Evolutionary conservation across 1,284 basidiomycete species (phyloP).

Genomic region (Leccinum pachyderme): DNA sequence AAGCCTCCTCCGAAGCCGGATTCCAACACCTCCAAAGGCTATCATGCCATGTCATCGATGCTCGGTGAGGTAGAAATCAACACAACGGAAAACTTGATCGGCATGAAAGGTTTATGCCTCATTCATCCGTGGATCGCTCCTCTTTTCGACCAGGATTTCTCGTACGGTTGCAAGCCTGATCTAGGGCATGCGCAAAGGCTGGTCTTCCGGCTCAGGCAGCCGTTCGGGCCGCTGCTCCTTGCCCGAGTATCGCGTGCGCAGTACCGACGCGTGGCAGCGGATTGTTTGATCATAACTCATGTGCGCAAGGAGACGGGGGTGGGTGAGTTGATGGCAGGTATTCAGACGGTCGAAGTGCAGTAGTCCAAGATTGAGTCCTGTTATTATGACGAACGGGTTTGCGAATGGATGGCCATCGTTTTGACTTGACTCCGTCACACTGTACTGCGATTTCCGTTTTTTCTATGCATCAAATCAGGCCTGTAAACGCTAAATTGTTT

Average conservation of each 20-base stretch:
- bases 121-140: slow-evolving; percentile 15
- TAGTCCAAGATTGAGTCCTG: neutral
- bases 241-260: neutral
- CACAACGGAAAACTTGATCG: slow-evolving; percentile 1
- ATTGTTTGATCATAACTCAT: slow-evolving; percentile 5
- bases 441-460: too few relatives aligned
- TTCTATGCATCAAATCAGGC: too few relatives aligned
- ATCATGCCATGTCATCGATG: neutral
- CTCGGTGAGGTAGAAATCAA: slow-evolving; percentile 5
- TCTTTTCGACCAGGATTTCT: slow-evolving; percentile 1
- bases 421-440: too few relatives aligned
- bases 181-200: neutral
- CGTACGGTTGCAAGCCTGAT: neutral
- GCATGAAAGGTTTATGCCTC: neutral
- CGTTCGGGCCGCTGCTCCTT: slow-evolving; percentile 8
- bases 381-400: neutral
- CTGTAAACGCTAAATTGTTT: too few relatives aligned
- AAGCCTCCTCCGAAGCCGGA: neutral
- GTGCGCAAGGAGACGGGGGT: neutral
- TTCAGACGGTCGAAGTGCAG: slow-evolving; percentile 8
- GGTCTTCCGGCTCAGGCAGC: neutral
- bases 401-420: too few relatives aligned
- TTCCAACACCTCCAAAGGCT: neutral
- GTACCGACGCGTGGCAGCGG: slow-evolving; percentile 8
- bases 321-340: neutral